These are phyloP conservation scores for Solanum hybrid DNA, from an alignment of 305 asterid genomes.

Conservation along the genomic window DNA sequence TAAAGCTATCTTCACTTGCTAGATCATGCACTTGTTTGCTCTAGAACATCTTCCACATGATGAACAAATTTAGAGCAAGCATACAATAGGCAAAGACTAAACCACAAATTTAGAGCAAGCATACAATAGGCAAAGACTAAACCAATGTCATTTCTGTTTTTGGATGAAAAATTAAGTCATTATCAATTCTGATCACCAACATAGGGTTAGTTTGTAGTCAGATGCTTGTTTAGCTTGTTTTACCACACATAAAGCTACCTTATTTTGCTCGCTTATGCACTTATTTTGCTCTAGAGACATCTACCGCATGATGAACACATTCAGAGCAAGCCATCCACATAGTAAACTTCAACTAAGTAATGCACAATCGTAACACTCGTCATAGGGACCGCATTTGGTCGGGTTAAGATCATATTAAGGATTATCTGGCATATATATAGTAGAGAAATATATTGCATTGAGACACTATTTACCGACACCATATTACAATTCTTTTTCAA, in stretches of 20 bases:
- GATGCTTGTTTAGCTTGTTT: neutral
- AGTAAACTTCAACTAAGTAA: neutral
- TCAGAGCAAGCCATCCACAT: neutral
- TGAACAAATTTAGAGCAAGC: neutral
- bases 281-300: neutral
- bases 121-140: neutral
- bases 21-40: neutral
- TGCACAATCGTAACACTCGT: neutral
- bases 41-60: neutral
- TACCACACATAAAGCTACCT: neutral
- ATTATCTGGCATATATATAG: neutral
- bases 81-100: neutral
- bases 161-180: neutral
- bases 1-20: neutral
- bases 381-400: neutral
- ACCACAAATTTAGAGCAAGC: neutral
- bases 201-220: neutral
- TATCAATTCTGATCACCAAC: neutral
- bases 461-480: neutral
- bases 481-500: neutral
- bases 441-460: neutral
- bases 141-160: neutral
- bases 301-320: neutral
- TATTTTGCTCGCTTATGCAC: neutral
- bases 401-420: neutral